Conservation (phyloP, 2,329 filamentous ascomycete genomes). For the Canariomyces notabilis region DNA sequence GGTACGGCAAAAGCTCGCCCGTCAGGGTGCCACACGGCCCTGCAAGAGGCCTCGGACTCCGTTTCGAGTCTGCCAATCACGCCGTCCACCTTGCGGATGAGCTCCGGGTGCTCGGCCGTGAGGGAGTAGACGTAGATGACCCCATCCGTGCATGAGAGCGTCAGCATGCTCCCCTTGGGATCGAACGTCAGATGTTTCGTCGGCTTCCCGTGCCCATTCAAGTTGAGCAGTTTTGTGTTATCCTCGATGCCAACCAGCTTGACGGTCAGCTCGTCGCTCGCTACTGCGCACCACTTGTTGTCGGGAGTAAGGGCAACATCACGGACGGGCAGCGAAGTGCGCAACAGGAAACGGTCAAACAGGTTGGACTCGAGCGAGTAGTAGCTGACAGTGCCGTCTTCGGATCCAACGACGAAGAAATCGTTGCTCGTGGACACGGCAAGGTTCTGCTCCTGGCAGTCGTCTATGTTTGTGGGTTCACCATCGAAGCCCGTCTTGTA, state of each 20-base stretch:
- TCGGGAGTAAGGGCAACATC: slow-evolving; percentile 81
- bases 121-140: slow-evolving; percentile 86
- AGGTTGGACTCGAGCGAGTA: slow-evolving; percentile 72
- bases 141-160: slow-evolving; percentile 84
- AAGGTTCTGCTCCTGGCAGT: slow-evolving; percentile 80
- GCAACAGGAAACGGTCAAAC: slow-evolving; percentile 77
- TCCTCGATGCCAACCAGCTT: slow-evolving; percentile 82
- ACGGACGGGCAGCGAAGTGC: slow-evolving; percentile 79
- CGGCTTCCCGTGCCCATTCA: slow-evolving; percentile 80
- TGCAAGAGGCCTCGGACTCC: slow-evolving; percentile 69
- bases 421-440: slow-evolving; percentile 71
- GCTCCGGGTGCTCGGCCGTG: slow-evolving; percentile 68
- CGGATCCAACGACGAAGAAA: slow-evolving; percentile 83
- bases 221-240: slow-evolving; percentile 67
- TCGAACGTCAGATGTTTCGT: slow-evolving; percentile 92
- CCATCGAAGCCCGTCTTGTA: slow-evolving; percentile 89
- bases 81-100: slow-evolving; percentile 80
- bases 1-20: slow-evolving; percentile 84
- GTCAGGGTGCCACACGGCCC: slow-evolving; percentile 87
- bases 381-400: slow-evolving; percentile 93
- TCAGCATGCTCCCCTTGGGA: slow-evolving; percentile 66
- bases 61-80: slow-evolving; percentile 74
- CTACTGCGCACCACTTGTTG: slow-evolving; percentile 82
- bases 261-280: slow-evolving; percentile 91
- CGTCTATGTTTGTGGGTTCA: slow-evolving; percentile 87